Evolutionary conservation across 495 filamentous ascomycete genomes (phyloP).

Genomic region (Xylaria venustula): DNA sequence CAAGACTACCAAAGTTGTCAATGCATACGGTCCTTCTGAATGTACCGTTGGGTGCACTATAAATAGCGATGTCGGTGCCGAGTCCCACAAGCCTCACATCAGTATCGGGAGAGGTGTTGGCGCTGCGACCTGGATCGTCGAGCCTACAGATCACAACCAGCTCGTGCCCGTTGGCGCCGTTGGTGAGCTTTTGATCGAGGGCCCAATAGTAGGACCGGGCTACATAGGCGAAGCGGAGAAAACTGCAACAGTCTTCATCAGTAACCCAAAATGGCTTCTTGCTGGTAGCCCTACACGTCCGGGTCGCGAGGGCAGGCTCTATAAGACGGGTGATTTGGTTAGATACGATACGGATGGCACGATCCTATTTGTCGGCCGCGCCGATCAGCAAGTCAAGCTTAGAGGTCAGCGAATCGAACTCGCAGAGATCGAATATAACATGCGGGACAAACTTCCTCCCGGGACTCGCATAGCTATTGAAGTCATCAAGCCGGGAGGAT

Average conservation of each 20-base stretch:
- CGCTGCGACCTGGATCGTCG: conserved; percentile 54
- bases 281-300: conserved; percentile 34
- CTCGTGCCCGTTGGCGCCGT: conserved; percentile 58
- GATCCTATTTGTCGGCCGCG: conserved; percentile 60
- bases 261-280: conserved; percentile 48
- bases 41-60: conserved; percentile 51
- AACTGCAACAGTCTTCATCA: conserved; percentile 49
- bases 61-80: conserved; percentile 31
- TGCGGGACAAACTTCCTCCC: conserved; percentile 35
- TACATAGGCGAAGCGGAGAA: conserved; percentile 49
- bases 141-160: conserved; percentile 48
- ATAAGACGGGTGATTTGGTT: conserved; percentile 68
- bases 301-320: conserved; percentile 54
- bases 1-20: conserved; percentile 41
- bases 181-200: conserved; percentile 65
- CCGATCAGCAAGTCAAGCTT: conserved; percentile 65
- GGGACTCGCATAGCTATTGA: conserved; percentile 39
- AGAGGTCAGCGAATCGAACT: conserved; percentile 66
- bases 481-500: conserved; percentile 40
- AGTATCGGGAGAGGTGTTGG: conserved; percentile 47
- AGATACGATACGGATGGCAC: conserved; percentile 58
- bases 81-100: conserved; percentile 26
- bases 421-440: conserved; percentile 62
- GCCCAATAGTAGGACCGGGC: conserved; percentile 48
- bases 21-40: conserved; percentile 60